Base-by-base conservation (phyloP, 2,329 filamentous ascomycete genomes). In the Leptodontidium sp. region DNA sequence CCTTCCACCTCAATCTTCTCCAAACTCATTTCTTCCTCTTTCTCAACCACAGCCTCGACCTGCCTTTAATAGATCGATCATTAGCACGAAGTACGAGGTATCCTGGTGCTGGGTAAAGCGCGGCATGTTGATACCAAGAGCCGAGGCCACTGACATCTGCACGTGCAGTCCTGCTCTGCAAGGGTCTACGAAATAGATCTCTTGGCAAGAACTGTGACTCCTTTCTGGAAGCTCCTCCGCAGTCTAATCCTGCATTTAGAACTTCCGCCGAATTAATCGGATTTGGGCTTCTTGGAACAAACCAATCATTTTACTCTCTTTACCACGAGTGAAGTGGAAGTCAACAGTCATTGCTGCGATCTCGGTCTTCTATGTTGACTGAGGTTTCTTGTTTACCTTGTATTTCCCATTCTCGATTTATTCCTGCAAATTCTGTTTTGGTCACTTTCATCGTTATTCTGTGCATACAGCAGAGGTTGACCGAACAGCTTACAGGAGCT, bases 161-260 rank as follows among this genome's bases (percentile, higher is more conserved):
- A 65, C 53, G 64, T 59, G 64, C 53, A 38, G 49, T 29, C 15
- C 24, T 26, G 12, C 6, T 11, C 17, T 17, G 29, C 49, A 9
- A 8, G 21, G 38, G 49, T 7, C 26, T 21, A 14, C n/a, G 15
- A 21, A 29, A n/a, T 49, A 8, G 17, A 49, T 62, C 43, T n/a
- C 62, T 65, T 50, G 53, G 64, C 64, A 50, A 21, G 29, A 40
- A 65, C 26, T 12, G 58, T 17, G 17, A 35, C 32, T 59, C 53
- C 49, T 21, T 59, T 59, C 26, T 65, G 53, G 64, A 52, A 65
- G 9, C n/a, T 21, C 15, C 17, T 26, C 64, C 64, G 52, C 26
- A 35, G 4, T 38, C 52, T 24, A 38, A 40, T n/a, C n/a, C 53
- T 65, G 6, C 38, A 57, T 58, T 14, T 11, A 65, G 59, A 62